These are phyloP conservation scores for Ambrosia artemisiifolia DNA, from an alignment of 129 eudicot species.

Conservation along the genomic window DNA sequence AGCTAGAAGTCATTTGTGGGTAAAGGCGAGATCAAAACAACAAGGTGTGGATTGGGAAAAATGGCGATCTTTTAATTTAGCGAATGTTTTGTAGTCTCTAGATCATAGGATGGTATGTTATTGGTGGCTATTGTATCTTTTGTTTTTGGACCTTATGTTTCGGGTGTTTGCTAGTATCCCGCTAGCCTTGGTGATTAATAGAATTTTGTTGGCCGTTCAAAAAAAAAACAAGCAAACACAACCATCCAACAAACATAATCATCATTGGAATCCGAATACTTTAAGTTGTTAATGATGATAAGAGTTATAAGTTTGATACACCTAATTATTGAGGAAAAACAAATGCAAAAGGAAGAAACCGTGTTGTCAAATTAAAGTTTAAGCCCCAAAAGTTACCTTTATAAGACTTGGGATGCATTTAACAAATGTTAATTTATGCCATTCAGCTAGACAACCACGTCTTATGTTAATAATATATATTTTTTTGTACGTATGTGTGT, in stretches of 20 bases:
- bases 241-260: conserved; percentile 11
- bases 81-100: too few relatives aligned
- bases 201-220: too few relatives aligned
- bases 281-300: conserved; percentile 9
- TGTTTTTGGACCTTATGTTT: too few relatives aligned
- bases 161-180: too few relatives aligned
- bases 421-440: conserved; percentile 14
- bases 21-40: too few relatives aligned
- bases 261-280: conserved; percentile 5
- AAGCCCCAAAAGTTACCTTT: conserved; percentile 25
- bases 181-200: too few relatives aligned
- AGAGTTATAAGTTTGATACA: conserved; percentile 8
- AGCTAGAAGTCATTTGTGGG: too few relatives aligned
- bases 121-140: too few relatives aligned
- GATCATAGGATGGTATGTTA: too few relatives aligned
- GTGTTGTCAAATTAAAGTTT: conserved; percentile 11
- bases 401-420: conserved; percentile 18
- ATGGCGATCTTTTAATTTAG: too few relatives aligned
- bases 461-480: conserved; percentile 13
- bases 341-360: conserved; percentile 18
- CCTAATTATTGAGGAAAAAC: conserved; percentile 14
- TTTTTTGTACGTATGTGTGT: conserved; percentile 15
- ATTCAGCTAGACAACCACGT: conserved; percentile 33
- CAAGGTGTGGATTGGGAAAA: too few relatives aligned
- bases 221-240: conserved; percentile 17